Base-by-base conservation (phyloP, 352 stramenopile species). In the Phytophthora constricta region DNA sequence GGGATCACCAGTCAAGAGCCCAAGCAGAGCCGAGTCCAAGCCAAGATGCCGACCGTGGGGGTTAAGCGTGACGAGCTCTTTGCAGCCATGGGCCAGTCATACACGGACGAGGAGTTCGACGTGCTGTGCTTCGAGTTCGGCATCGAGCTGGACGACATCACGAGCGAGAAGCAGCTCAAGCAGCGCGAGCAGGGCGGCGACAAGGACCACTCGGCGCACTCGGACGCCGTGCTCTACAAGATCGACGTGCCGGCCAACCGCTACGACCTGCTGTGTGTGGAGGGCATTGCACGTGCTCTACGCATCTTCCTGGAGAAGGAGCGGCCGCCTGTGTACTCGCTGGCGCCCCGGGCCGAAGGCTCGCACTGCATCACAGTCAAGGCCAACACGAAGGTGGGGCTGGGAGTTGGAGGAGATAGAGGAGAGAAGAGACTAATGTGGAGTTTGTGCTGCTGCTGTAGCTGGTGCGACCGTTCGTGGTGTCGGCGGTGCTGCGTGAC, bases 91-190 rank as follows among this genome's bases (percentile, higher is more conserved):
- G 96, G 96, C 64, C 89, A 98, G 77, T 94, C 78, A 47, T 99
- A 98, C 89, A 99, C 97, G 50, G 95, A 97, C 74, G 90, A 99
- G 58, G 97, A 99, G 75, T 99, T 99, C 80, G 97, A 99, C 70
- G 90, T 99, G 63, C 87, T 99, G 19, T 99, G 97, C 84, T 99
- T 99, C 79, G 97, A 99, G 86, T 99, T 99, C 73, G 98, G 98
- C 57, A 98, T 99, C 62, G 98, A 99, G 75, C 80, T 99, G 61
- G 89, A 96, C 70, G 87, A 96, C 66, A 89, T 97, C 55, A 96
- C 89, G 72, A 94, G 82, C 70, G 87, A 94, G 65, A 88, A 87
- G 51, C 82, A 92, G 75, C 87, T 96, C 65, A 95, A 93, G 68
- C 77, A 94, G 72, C 83, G 88, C 60, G 89, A 96, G 70, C 82